Evolutionary conservation across 2,329 filamentous ascomycete genomes (phyloP).

Genomic region (Ophiocordyceps sinensis): DNA sequence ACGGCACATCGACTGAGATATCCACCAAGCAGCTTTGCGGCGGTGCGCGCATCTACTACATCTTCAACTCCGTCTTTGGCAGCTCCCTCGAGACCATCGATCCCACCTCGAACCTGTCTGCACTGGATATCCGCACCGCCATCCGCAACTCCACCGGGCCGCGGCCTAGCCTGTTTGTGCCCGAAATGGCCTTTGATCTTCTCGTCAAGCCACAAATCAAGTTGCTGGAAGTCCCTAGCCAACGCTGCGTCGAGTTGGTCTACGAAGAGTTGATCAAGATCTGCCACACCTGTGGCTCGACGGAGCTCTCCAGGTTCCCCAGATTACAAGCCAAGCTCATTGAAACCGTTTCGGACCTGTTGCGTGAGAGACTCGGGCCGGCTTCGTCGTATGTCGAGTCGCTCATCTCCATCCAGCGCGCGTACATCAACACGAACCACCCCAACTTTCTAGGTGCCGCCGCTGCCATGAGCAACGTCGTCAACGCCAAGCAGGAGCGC

Average conservation of each 20-base stretch:
- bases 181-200: conserved; percentile 93
- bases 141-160: conserved; percentile 97
- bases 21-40: conserved; percentile 96
- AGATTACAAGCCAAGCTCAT: conserved; percentile 93
- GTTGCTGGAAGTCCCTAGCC: conserved; percentile 82
- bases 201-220: conserved; percentile 98
- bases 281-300: conserved; percentile 94
- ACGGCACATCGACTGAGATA: conserved; percentile 96
- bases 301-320: conserved; percentile 82
- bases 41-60: conserved; percentile 93
- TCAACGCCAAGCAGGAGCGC: conserved; percentile 85
- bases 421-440: conserved; percentile 99
- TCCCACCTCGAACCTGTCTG: conserved; percentile 86
- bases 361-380: conserved; percentile 83
- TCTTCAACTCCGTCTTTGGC: conserved; percentile 97
- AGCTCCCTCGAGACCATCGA: conserved; percentile 94
- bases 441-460: conserved; percentile 96
- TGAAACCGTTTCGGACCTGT: conserved; percentile 89
- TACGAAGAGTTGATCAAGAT: conserved; percentile 99
- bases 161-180: conserved; percentile 88
- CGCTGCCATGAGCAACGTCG: conserved; percentile 93
- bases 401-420: conserved; percentile 89
- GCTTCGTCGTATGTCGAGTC: conserved; percentile 88
- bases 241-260: conserved; percentile 92
- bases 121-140: conserved; percentile 87